A percentile compares a stretch with the other conserved stretches of the same genome.
Evolutionary conservation across 1,139 yeast species (phyloP).

Genomic region (Suhomyces atakaporum): DNA sequence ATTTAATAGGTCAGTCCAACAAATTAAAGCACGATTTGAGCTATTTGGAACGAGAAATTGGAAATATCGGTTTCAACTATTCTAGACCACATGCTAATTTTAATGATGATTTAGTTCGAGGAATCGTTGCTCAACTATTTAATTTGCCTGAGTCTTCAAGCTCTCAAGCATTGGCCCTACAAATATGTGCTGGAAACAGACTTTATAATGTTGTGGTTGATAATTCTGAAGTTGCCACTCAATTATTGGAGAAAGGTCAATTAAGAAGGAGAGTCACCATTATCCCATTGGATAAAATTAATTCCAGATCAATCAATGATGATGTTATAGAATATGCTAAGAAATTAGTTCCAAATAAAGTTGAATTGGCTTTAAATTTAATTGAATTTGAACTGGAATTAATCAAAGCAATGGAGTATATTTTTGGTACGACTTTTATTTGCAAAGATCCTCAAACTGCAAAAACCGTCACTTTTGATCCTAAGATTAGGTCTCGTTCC

Average conservation of each 20-base stretch:
- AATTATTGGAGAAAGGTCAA: conserved; percentile 74
- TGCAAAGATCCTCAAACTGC: conserved; percentile 91
- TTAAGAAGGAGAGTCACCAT: conserved; percentile 84
- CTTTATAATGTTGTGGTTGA: conserved; percentile 91
- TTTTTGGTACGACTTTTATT: conserved; percentile 84
- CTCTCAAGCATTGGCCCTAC: conserved; percentile 79
- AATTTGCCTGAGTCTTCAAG: conserved; percentile 57
- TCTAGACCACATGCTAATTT: conserved; percentile 64
- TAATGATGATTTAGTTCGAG: conserved; percentile 66
- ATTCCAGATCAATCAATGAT: conserved; percentile 52
- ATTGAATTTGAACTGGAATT: conserved; percentile 74
- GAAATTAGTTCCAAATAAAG: conserved; percentile 73
- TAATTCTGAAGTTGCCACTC: conserved; percentile 79
- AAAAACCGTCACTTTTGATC: conserved; percentile 82
- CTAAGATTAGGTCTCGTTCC: conserved; percentile 76
- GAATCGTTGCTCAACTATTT: conserved; percentile 88
- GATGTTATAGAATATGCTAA: conserved; percentile 61
- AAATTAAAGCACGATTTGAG: conserved; percentile 55
- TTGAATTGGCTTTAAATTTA: conserved; percentile 81
- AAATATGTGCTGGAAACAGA: conserved; percentile 92
- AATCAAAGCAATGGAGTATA: conserved; percentile 82
- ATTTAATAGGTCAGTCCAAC: conserved; percentile 32
- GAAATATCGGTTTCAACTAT: conserved; percentile 77
- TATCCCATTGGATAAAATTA: conserved; percentile 86
- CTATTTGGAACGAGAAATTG: conserved; percentile 60